Evolutionary conservation across 208 protist species (phyloP).

Genomic region (Leishmania guyanensis): DNA sequence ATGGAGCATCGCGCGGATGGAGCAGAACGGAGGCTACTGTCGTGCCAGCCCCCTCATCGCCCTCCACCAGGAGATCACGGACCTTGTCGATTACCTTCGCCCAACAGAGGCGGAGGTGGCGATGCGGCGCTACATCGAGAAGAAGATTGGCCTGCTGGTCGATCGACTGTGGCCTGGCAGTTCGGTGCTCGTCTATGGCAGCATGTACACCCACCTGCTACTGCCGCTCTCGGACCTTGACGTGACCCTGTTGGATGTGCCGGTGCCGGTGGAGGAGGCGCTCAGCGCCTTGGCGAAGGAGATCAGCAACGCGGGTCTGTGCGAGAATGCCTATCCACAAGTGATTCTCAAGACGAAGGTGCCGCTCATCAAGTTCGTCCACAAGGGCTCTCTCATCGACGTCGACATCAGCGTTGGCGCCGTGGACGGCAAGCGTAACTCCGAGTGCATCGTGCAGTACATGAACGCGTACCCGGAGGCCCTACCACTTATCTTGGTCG

Average conservation of each 20-base stretch:
- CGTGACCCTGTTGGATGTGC: constrained; percentile 73
- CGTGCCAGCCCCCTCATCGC: constrained; percentile 52
- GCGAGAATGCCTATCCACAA: constrained; percentile 73
- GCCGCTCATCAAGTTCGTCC: constrained; percentile 92
- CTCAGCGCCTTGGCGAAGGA: constrained; percentile 62
- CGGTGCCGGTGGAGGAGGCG: constrained; percentile 60
- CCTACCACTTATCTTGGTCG: constrained; percentile 72
- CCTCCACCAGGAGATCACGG: constrained; percentile 85
- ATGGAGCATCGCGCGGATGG: constrained; percentile 40
- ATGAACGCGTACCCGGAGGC: constrained; percentile 77
- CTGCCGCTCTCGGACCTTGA: constrained; percentile 88
- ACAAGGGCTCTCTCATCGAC: constrained; percentile 70
- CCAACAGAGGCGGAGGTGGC: constrained; percentile 79
- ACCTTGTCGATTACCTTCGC: constrained; percentile 77
- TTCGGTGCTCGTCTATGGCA: constrained; percentile 84
- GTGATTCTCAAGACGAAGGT: constrained; percentile 94
- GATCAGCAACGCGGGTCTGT: constrained; percentile 60
- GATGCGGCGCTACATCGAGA: constrained; percentile 79
- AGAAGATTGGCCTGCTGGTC: constrained; percentile 50
- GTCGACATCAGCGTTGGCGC: constrained; percentile 94
- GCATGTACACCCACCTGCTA: constrained; percentile 84
- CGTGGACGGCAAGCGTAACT: constrained; percentile 75
- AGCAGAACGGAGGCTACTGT: constrained; percentile 60
- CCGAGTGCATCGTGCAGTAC: constrained; percentile 67
- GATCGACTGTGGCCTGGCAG: constrained; percentile 80